phyloP scores from a whole-genome alignment of 2,329 filamentous ascomycete genomes.

The Thielaviopsis populi region DNA sequence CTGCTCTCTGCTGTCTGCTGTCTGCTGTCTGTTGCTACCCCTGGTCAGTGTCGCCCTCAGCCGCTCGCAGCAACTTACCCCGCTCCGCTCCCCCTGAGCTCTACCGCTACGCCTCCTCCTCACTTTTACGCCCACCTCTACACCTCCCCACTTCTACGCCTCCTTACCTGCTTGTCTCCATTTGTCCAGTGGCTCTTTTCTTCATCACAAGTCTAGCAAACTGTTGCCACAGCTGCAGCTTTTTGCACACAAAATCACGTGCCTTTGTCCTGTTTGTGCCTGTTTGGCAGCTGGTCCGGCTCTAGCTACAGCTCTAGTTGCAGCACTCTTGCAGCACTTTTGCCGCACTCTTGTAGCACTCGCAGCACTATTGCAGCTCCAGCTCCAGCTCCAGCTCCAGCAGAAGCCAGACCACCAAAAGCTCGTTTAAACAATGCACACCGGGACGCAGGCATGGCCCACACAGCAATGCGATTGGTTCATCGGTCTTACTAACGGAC shows the following conservation, averaged over 20 bases:
- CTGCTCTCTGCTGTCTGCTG: not conserved
- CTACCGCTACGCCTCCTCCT: not conserved
- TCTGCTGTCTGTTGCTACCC: too few species aligned
- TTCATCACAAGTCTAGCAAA: not conserved
- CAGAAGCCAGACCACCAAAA: not conserved
- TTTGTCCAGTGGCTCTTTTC: not conserved
- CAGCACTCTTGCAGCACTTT: not conserved
- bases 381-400: not conserved
- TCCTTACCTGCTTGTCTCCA: too few species aligned
- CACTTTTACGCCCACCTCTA: too few species aligned
- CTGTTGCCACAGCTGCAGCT: not conserved
- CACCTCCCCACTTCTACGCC: not conserved
- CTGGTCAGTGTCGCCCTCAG: constrained; percentile 6
- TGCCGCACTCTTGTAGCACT: too few species aligned
- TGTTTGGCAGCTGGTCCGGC: not conserved
- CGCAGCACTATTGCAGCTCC: not conserved
- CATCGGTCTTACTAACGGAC: constrained; percentile 25
- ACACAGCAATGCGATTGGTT: constrained; percentile 20
- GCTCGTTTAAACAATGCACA: constrained; percentile 4
- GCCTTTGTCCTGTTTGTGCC: not conserved
- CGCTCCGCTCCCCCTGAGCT: constrained; percentile 10
- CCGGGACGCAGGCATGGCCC: constrained; percentile 14
- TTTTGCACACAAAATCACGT: not conserved
- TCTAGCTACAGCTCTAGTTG: not conserved
- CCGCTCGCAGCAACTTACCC: constrained; percentile 8